Evolutionary conservation across 495 filamentous ascomycete species (phyloP), one percentile per base, ranked within the genome.

Genomic region (Sabuloglossum arenarium): DNA sequence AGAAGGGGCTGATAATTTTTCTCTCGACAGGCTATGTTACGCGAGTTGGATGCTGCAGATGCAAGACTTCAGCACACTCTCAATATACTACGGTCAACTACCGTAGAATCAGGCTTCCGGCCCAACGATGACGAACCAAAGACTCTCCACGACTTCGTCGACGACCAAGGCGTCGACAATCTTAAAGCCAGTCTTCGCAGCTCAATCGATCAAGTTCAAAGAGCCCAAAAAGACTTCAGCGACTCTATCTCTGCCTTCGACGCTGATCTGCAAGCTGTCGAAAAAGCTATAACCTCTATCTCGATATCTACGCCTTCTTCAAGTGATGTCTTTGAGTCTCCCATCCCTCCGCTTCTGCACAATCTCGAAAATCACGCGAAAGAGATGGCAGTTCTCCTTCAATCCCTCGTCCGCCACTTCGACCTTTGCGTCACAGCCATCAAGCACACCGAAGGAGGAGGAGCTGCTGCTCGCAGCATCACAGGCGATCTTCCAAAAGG

Each of bases 391-490:
- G 71, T 78, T 53, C 71, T 85, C 23, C 74, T 98, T 0, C 79
- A 90, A 60, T 84, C 82, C 1, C 73, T 98, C 23, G 88, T 86
- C n/a, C 73, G 73, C 14, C 93, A 98, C 68, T 97, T 94, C 61
- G 91, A 98, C 67, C 79, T 93, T 56, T 98, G 91, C 63, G 86
- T 91, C 23, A 88, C 80, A 3, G 93, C 93, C 0, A 81, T 97
- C 29, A 85, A 87, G 60, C 84, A 90, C 58, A 95, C 90, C 1
- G 89, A 97, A 70, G 91, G 89, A 25, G 88, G 88, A 12, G 79
- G 77, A 23, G 82, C 82, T 19, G 87, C 86, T 6, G 76, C 81
- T 39, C 73, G 77, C 39, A 73, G 79, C 32, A 77, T 81, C 55
- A 72, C 73, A 12, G 75, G 75, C 3, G 75, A 82, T 59, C 75